These are phyloP conservation scores for Exserohilum turcica DNA, from an alignment of 2,329 filamentous ascomycete genomes.

Conservation along the genomic window DNA sequence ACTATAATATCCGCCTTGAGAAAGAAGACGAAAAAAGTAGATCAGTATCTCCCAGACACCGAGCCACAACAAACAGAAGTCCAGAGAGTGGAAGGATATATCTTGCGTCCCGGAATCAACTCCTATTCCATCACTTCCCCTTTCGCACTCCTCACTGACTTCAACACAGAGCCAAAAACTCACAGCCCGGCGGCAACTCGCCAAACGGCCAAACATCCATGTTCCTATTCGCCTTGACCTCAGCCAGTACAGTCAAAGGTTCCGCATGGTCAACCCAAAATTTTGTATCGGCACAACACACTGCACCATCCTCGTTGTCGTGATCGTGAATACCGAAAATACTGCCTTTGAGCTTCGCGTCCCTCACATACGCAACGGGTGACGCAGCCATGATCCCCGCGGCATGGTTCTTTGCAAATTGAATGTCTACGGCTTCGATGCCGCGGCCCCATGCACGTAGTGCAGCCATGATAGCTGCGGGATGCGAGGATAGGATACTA, in stretches of 20 bases:
- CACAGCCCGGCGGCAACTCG: not conserved
- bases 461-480: not conserved
- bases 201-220: constrained; percentile 1
- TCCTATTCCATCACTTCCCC: not conserved
- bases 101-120: too few relatives aligned
- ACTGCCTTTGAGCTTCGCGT: not conserved
- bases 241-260: not conserved
- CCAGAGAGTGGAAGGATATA: too few relatives aligned
- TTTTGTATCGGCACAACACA: constrained; percentile 1
- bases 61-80: too few relatives aligned
- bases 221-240: not conserved
- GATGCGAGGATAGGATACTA: constrained; percentile 2
- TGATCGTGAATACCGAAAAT: not conserved
- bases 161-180: constrained; percentile 1
- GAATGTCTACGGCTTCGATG: not conserved
- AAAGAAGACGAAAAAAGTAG: too few relatives aligned
- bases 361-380: not conserved
- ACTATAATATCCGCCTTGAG: too few relatives aligned
- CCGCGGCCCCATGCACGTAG: not conserved
- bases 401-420: not conserved
- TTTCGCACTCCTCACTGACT: not conserved
- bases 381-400: not conserved
- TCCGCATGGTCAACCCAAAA: constrained; percentile 8
- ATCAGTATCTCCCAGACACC: too few relatives aligned
- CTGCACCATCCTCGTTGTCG: not conserved